These are phyloP conservation scores for Mucor indicus DNA, from an alignment of 371 early-diverging fungal species.

Conservation along the genomic window DNA sequence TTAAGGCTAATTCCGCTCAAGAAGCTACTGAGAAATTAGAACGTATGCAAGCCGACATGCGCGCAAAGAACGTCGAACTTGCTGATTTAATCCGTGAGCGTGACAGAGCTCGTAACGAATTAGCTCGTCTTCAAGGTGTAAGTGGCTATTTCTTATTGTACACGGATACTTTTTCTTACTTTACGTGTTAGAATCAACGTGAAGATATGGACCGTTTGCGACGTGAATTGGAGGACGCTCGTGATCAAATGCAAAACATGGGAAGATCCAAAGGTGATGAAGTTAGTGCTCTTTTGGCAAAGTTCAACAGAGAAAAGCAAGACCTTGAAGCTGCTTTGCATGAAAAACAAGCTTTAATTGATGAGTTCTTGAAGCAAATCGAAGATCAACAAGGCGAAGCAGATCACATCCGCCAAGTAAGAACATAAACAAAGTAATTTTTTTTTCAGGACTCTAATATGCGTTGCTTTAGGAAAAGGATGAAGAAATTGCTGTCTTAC, in stretches of 20 bases:
- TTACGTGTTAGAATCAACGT: constrained; percentile 52
- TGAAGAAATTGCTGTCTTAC: constrained; percentile 86
- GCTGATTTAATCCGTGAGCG: constrained; percentile 83
- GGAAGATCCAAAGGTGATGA: constrained; percentile 78
- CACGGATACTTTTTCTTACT: background rate
- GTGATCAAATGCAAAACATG: constrained; percentile 75
- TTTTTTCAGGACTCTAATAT: too few species aligned
- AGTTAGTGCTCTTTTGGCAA: constrained; percentile 70
- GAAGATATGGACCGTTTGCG: constrained; percentile 80
- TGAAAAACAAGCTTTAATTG: constrained; percentile 47
- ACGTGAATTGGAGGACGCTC: constrained; percentile 74
- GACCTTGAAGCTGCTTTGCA: constrained; percentile 69
- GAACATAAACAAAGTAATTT: background rate
- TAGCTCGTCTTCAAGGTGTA: constrained; percentile 60
- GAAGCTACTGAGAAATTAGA: constrained; percentile 76
- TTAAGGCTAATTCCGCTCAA: constrained; percentile 77
- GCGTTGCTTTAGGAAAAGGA: constrained; percentile 58
- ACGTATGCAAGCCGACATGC: constrained; percentile 74
- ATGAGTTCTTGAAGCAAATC: constrained; percentile 64
- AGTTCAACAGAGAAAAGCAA: constrained; percentile 79
- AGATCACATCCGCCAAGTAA: constrained; percentile 57
- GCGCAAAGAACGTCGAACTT: constrained; percentile 77
- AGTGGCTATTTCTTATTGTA: background rate
- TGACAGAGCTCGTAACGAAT: constrained; percentile 74
- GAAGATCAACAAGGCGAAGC: constrained; percentile 70